phyloP scores from a whole-genome alignment of 805 yeast species.

The Kazachstania bromeliacearum region DNA sequence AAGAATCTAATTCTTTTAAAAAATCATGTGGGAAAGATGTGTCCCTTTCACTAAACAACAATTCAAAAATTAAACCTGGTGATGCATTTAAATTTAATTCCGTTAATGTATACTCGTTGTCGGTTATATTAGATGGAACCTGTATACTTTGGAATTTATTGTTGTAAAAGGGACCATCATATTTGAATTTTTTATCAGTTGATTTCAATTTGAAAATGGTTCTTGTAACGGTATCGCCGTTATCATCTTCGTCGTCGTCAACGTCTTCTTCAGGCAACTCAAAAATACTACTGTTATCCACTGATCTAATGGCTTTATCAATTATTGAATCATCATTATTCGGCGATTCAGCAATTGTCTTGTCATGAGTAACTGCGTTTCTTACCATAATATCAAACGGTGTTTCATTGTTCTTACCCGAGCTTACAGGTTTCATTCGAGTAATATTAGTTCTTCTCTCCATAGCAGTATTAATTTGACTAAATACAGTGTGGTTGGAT shows the following conservation, averaged over 20 bases:
- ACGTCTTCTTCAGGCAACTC: not conserved
- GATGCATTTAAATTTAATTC: constrained; percentile 56
- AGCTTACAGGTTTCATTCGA: not conserved
- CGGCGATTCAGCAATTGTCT: no score
- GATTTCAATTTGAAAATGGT: constrained; percentile 14
- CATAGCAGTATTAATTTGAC: not conserved
- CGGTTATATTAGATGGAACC: constrained; percentile 6
- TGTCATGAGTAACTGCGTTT: not conserved
- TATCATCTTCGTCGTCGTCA: constrained; percentile 29
- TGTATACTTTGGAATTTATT: not conserved
- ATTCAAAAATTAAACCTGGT: constrained; percentile 59
- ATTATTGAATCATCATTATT: constrained; percentile 18
- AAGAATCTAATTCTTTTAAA: constrained; percentile 31
- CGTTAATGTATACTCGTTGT: constrained; percentile 44
- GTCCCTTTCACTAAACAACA: constrained; percentile 59
- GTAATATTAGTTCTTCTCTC: not conserved
- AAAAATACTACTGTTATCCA: constrained; percentile 29
- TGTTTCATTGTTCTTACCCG: not conserved
- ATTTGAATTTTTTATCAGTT: constrained; percentile 28
- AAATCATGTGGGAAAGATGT: constrained; percentile 35
- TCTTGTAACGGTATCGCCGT: constrained; percentile 18
- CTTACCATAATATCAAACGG: not conserved
- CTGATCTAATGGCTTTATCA: constrained; percentile 35
- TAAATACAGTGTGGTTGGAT: not conserved
- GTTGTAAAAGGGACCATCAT: constrained; percentile 49